These are phyloP conservation scores for Diplodia sapinea DNA, from an alignment of 2,329 filamentous ascomycete species.

Conservation along the genomic window DNA sequence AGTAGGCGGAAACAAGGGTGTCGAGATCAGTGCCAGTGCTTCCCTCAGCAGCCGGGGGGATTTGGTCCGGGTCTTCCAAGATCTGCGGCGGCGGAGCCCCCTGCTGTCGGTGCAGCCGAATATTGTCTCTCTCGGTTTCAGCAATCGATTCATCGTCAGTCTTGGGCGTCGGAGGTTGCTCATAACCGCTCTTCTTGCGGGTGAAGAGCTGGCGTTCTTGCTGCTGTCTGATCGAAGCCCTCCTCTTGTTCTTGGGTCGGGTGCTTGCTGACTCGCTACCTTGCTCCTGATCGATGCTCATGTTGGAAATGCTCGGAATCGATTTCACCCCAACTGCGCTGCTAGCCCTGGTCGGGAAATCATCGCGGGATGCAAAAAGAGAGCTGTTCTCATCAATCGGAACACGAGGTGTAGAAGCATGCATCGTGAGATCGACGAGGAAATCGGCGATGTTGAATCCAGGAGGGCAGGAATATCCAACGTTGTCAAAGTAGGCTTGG, in stretches of 20 bases:
- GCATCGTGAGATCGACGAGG: slow-evolving; percentile 96
- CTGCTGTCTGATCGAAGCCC: slow-evolving; percentile 79
- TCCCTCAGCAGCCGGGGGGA: slow-evolving; percentile 62
- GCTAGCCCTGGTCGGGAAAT: slow-evolving; percentile 75
- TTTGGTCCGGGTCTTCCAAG: slow-evolving; percentile 71
- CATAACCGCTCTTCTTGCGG: slow-evolving; percentile 66
- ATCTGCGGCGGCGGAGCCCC: slow-evolving; percentile 64
- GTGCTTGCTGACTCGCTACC: slow-evolving; percentile 64
- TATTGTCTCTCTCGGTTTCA: slow-evolving; percentile 57
- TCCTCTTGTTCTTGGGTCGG: slow-evolving; percentile 72
- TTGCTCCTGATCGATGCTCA: slow-evolving; percentile 62
- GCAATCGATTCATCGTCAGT: slow-evolving; percentile 63
- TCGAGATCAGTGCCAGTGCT: slow-evolving; percentile 78
- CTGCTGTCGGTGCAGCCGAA: slow-evolving; percentile 62
- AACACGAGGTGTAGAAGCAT: slow-evolving; percentile 69
- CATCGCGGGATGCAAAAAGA: slow-evolving; percentile 66
- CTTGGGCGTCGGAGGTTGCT: slow-evolving; percentile 64
- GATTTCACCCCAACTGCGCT: slow-evolving; percentile 90
- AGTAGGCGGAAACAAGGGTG: slow-evolving; percentile 76
- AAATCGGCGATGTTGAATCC: slow-evolving; percentile 99
- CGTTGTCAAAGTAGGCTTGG: slow-evolving; percentile 88
- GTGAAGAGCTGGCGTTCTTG: slow-evolving; percentile 93
- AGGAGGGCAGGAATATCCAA: slow-evolving; percentile 90
- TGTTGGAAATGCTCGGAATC: slow-evolving; percentile 80
- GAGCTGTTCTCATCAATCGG: slow-evolving; percentile 63